Base-by-base conservation (phyloP, 768 basidiomycete genomes). In the Heimioporus sp. region DNA sequence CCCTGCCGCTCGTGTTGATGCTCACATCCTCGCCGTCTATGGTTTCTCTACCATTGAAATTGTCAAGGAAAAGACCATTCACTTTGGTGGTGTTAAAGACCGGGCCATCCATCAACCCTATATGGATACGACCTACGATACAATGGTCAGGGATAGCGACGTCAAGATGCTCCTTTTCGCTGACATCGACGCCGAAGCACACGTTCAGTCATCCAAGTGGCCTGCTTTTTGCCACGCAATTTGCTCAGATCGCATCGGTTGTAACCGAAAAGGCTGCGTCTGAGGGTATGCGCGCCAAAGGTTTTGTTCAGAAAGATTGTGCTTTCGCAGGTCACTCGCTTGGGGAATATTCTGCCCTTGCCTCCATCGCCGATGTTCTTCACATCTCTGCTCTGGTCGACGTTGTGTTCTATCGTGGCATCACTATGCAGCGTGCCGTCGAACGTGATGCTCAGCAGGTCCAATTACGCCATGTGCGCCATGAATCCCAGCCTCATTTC, bases 351-450 rank as follows among this genome's bases (percentile, higher is more conserved):
- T 98, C 97, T 38, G 96, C 97, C 3, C 80, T 99, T 5, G 97
- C 97, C 2, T 96, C 96, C 9, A 97, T 99, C 60, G 96, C 96
- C 20, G 95, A 96, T 68, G 92, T 98, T 48, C 83, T 98, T 34
- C 90, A 92, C 42, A 92, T 98, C 61, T 92, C 96, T n/a, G 85
- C 92, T 3, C 85, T 98, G 43, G 92, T 95, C 63, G 96, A 99
- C 60, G 92, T 98, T 64, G 96, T 99, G 24, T 99, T 99, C 80
- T 99, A 98, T 72, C 92, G 97, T 68, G 97, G 97, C 62, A 95
- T 99, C 66, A 98, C 97, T 32, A 99, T 98, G 97, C 97, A 98
- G 66, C 92, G 97, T 21, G 97, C 97, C 21, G 97, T 99, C 51
- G 93, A 97, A 72, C 91, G 97, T 31, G 97, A 98, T 65, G 77